phyloP scores from a whole-genome alignment of 495 filamentous ascomycete genomes.

The Aspergillus mulundensis region DNA sequence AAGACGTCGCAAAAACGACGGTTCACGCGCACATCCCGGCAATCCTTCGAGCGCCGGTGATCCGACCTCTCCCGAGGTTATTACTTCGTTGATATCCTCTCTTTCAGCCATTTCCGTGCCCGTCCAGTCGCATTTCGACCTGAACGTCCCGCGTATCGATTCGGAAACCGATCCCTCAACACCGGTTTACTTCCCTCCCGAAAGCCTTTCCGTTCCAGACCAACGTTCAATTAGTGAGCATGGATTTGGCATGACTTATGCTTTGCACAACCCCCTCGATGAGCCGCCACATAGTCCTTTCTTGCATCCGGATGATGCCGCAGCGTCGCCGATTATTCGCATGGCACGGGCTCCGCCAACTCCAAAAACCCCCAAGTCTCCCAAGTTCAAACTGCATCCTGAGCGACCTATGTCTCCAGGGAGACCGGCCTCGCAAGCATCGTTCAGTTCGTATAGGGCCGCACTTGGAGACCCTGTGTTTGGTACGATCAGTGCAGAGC shows the following conservation, averaged over 20 bases:
- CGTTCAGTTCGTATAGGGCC: slow-evolving; percentile 34
- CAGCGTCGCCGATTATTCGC: slow-evolving; percentile 75
- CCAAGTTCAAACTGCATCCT: slow-evolving; percentile 14
- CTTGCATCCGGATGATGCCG: slow-evolving; percentile 70
- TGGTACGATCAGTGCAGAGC: slow-evolving; percentile 43
- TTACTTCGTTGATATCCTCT: slow-evolving; percentile 88
- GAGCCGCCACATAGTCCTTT: slow-evolving; percentile 37
- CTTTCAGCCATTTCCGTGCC: slow-evolving; percentile 81
- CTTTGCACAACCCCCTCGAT: slow-evolving; percentile 43
- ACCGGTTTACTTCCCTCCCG: slow-evolving; percentile 38
- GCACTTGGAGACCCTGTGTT: slow-evolving; percentile 34
- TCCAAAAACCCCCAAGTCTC: slow-evolving; percentile 33
- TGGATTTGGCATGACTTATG: slow-evolving; percentile 71
- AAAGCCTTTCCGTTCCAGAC: slow-evolving; percentile 27
- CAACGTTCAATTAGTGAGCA: slow-evolving; percentile 29
- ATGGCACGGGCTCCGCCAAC: slow-evolving; percentile 83
- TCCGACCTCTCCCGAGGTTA: slow-evolving; percentile 85
- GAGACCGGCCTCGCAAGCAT: slow-evolving; percentile 37
- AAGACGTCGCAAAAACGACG: slow-evolving; percentile 40
- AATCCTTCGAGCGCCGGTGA: slow-evolving; percentile 26
- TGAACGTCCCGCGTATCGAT: slow-evolving; percentile 46
- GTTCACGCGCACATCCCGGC: slow-evolving; percentile 28
- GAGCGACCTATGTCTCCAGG: slow-evolving; percentile 19
- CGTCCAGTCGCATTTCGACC: slow-evolving; percentile 67
- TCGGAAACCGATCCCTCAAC: slow-evolving; percentile 45